Evolutionary conservation across 2,329 filamentous ascomycete genomes (phyloP).

Genomic region (Lecanicillium sp.): DNA sequence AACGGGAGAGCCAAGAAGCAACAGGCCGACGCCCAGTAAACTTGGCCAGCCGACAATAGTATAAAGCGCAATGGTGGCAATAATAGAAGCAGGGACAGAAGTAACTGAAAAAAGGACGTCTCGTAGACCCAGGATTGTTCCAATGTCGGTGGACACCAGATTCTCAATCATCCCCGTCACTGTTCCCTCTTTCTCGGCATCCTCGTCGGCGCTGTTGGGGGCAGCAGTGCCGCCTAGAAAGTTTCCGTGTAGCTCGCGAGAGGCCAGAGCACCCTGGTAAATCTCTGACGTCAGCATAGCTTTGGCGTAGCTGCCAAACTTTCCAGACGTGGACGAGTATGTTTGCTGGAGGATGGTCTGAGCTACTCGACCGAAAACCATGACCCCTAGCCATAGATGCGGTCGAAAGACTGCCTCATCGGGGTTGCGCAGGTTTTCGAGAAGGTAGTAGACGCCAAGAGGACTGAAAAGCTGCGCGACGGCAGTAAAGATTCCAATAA

Average conservation of each 20-base stretch:
- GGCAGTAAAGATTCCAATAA: conserved; percentile 29
- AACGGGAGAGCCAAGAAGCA: conserved; percentile 39
- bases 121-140: conserved; percentile 42
- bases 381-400: conserved; percentile 44
- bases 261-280: conserved; percentile 1
- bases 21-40: conserved; percentile 39
- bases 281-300: conserved; percentile 18
- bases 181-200: conserved; percentile 14
- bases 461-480: conserved; percentile 42
- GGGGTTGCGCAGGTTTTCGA: conserved; percentile 42
- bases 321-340: conserved; percentile 49
- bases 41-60: conserved; percentile 47
- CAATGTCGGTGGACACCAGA: conserved; percentile 51
- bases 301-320: conserved; percentile 47
- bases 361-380: conserved; percentile 40
- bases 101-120: conserved; percentile 40
- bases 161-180: conserved; percentile 45
- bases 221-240: too few species aligned
- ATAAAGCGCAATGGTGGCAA: conserved; percentile 45
- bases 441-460: conserved; percentile 44
- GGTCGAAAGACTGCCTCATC: conserved; percentile 36
- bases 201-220: not conserved
- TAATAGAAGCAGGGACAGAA: conserved; percentile 28
- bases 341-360: conserved; percentile 46
- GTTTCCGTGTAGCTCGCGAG: conserved; percentile 3